Evolutionary conservation across 139 green algal genomes (phyloP).

Genomic region (Coccomyxa sp.): DNA sequence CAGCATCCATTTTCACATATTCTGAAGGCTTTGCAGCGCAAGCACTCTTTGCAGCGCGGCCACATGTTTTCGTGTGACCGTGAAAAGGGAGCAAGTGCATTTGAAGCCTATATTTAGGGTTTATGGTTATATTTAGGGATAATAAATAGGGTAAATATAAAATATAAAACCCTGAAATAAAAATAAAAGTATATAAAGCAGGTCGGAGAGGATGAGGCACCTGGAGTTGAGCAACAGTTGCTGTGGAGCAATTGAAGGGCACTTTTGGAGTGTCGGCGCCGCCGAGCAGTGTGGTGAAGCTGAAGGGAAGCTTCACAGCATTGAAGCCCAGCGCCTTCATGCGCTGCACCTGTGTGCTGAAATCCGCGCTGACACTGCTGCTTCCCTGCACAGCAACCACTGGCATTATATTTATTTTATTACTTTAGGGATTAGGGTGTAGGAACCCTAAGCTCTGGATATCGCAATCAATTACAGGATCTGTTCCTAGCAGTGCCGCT

Average conservation of each 20-base stretch:
- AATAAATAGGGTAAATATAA: too few relatives aligned
- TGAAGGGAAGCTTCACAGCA: slow-evolving; percentile 23
- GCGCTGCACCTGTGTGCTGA: slow-evolving; percentile 17
- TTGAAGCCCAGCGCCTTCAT: slow-evolving; percentile 25
- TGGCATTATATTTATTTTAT: background rate
- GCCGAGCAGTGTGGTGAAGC: slow-evolving; percentile 10
- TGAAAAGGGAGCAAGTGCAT: too few relatives aligned
- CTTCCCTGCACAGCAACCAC: background rate
- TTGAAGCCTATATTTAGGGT: too few relatives aligned
- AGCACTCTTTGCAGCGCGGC: too few relatives aligned
- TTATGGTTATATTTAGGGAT: too few relatives aligned
- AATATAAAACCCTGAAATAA: too few relatives aligned
- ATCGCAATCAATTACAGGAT: background rate
- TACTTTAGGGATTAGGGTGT: background rate
- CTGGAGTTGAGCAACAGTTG: slow-evolving; percentile 9
- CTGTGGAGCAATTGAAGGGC: background rate
- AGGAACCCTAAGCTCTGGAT: too few relatives aligned
- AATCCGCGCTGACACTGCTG: slow-evolving; percentile 17
- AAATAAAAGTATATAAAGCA: too few relatives aligned
- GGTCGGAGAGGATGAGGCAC: background rate
- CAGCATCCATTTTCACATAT: too few relatives aligned
- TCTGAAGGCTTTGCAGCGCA: too few relatives aligned
- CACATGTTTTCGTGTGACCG: too few relatives aligned
- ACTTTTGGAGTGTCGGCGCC: background rate
- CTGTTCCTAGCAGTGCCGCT: too few relatives aligned